Evolutionary conservation across 139 green algal species (phyloP).

Genomic region (Dunaliella primolecta): DNA sequence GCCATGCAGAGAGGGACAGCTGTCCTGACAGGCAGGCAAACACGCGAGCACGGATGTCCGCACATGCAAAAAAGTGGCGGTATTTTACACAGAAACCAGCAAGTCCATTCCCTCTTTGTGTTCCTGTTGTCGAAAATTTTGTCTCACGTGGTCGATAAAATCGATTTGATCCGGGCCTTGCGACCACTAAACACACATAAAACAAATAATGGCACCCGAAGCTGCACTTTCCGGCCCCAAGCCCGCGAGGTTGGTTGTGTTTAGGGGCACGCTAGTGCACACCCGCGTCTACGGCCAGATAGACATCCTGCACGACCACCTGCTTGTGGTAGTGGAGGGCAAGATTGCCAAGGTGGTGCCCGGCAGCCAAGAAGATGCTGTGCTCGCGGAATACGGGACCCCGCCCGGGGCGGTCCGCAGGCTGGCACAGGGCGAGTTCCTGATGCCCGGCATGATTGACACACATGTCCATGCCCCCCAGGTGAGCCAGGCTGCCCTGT

Average conservation of each 20-base stretch:
- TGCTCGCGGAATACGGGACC: constrained; percentile 16
- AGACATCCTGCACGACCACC: constrained; percentile 29
- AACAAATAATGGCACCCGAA: no score
- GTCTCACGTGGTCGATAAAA: no score
- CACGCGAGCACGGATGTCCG: no score
- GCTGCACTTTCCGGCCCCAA: background rate
- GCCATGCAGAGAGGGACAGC: no score
- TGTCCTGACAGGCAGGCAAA: no score
- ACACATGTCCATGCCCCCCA: constrained; percentile 51
- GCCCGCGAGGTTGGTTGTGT: background rate
- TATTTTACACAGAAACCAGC: no score
- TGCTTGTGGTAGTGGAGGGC: constrained; percentile 32
- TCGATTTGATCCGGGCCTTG: no score
- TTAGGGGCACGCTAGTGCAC: constrained; percentile 41
- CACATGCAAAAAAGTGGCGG: no score
- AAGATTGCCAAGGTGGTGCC: constrained; percentile 23
- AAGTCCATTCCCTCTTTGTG: no score
- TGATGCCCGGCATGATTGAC: constrained; percentile 47
- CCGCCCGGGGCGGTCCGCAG: background rate
- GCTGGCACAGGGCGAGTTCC: constrained; percentile 37
- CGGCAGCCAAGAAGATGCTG: constrained; percentile 16
- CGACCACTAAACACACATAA: no score
- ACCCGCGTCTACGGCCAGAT: constrained; percentile 36
- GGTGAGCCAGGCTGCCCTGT: constrained; percentile 1
- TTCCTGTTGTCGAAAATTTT: no score